These are phyloP conservation scores for Fusarium azukiicola DNA, from an alignment of 2,329 filamentous ascomycete species.

Conservation along the genomic window DNA sequence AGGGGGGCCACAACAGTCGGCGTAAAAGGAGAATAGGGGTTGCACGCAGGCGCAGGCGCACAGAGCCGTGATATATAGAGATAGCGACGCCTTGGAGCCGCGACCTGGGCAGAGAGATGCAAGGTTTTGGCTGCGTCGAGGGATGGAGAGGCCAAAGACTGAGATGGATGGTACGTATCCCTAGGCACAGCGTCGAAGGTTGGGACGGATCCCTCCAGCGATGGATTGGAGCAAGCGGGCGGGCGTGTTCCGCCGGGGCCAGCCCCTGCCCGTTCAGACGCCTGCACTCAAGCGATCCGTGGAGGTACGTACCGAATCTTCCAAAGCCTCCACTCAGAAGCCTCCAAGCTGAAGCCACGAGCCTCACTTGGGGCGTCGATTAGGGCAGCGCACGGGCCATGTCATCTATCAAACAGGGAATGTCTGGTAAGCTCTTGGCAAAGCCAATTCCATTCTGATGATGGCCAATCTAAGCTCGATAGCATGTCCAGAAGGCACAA, in stretches of 20 bases:
- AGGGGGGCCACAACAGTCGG: constrained; percentile 45
- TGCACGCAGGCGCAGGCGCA: constrained; percentile 38
- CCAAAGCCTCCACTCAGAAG: constrained; percentile 41
- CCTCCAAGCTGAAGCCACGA: constrained; percentile 45
- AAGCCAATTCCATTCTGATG: constrained; percentile 40
- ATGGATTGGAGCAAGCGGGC: constrained; percentile 25
- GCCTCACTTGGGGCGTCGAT: constrained; percentile 44
- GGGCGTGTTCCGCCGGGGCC: constrained; percentile 32
- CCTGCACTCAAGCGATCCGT: constrained; percentile 43
- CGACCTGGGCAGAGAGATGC: constrained; percentile 33
- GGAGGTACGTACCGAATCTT: constrained; percentile 42
- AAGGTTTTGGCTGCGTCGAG: constrained; percentile 25
- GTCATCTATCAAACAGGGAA: constrained; percentile 45
- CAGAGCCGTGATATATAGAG: constrained; percentile 34
- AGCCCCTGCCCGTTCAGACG: constrained; percentile 40
- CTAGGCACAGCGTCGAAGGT: constrained; percentile 35
- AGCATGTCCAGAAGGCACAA: constrained; percentile 23
- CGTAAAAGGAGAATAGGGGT: constrained; percentile 32
- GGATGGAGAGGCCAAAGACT: constrained; percentile 24
- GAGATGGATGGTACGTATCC: constrained; percentile 20
- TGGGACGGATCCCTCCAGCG: constrained; percentile 30
- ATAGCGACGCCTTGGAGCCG: constrained; percentile 21
- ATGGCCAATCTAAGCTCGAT: constrained; percentile 47
- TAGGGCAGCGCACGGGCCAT: constrained; percentile 49
- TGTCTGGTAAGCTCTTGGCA: constrained; percentile 32